A percentile compares a stretch with the other conserved stretches of the same genome.
These are phyloP conservation scores for Chalciporus piperatus DNA, from an alignment of 768 basidiomycete species.

Conservation along the genomic window DNA sequence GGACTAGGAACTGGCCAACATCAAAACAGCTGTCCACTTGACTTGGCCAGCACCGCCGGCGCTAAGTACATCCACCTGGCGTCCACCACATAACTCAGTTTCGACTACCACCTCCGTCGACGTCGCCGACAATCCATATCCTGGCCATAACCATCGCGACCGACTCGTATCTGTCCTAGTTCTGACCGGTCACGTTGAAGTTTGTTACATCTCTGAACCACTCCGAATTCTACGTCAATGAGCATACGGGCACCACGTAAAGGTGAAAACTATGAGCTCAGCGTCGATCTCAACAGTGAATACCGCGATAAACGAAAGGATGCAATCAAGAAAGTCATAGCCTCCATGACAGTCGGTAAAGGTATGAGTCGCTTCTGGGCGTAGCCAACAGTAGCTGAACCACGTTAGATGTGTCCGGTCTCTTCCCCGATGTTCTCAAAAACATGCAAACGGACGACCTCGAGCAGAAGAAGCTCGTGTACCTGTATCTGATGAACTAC, in stretches of 20 bases:
- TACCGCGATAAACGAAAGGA: slow-evolving; percentile 95
- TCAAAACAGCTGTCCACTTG: too few species aligned
- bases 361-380: slow-evolving; percentile 41
- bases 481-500: slow-evolving; percentile 98
- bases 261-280: slow-evolving; percentile 97
- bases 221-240: slow-evolving; percentile 25
- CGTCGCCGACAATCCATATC: too few species aligned
- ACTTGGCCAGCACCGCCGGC: too few species aligned
- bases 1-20: too few species aligned
- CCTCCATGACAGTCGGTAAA: slow-evolving; percentile 99
- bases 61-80: too few species aligned
- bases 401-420: slow-evolving; percentile 75
- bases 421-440: slow-evolving; percentile 98
- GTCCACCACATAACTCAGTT: too few species aligned
- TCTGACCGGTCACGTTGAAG: neutral
- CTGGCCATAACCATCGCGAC: neutral
- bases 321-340: slow-evolving; percentile 97
- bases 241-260: slow-evolving; percentile 58
- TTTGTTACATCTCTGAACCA: neutral
- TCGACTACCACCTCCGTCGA: too few species aligned
- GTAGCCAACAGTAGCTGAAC: slow-evolving; percentile 8
- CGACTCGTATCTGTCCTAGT: neutral
- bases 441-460: slow-evolving; percentile 99
- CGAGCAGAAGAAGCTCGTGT: slow-evolving; percentile 99
- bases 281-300: slow-evolving; percentile 95